These are phyloP conservation scores for Parascedosporium putredinis DNA, from an alignment of 2,329 filamentous ascomycete genomes.

Conservation along the genomic window DNA sequence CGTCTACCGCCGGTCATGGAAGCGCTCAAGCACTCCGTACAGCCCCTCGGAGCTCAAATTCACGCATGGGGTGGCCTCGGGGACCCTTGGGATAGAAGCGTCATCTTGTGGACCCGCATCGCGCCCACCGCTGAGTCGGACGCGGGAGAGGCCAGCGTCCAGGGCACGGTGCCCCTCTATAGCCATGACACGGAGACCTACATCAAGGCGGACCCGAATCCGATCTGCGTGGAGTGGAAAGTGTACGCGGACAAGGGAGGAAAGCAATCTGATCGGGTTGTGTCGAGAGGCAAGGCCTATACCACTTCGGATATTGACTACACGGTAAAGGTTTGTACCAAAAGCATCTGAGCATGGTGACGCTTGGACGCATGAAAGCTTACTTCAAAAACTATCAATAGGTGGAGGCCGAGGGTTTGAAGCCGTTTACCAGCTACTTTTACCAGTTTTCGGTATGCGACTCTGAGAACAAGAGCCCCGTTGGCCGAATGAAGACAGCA, in stretches of 20 bases:
- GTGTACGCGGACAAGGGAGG: conserved; percentile 38
- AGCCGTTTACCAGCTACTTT: conserved; percentile 54
- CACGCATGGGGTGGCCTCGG: conserved; percentile 50
- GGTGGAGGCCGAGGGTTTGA: conserved; percentile 54
- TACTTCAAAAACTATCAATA: no score
- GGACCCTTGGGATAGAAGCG: conserved; percentile 43
- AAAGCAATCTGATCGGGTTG: conserved; percentile 29
- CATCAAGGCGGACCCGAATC: conserved; percentile 32
- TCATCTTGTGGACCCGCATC: conserved; percentile 43
- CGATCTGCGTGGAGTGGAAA: conserved; percentile 58
- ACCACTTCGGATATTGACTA: conserved; percentile 68
- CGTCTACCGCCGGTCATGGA: conserved; percentile 43
- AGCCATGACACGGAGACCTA: conserved; percentile 37
- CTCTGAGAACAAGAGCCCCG: conserved; percentile 47
- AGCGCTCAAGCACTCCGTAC: conserved; percentile 29
- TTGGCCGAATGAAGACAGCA: conserved; percentile 62
- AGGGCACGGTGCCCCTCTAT: conserved; percentile 32
- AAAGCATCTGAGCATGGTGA: no score
- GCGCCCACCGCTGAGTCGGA: conserved; percentile 35
- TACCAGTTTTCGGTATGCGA: conserved; percentile 62
- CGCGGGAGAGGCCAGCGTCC: conserved; percentile 31
- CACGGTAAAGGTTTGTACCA: conserved; percentile 52
- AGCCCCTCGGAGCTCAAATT: conserved; percentile 43
- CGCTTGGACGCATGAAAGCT: no score
- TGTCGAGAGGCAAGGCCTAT: conserved; percentile 49